These are phyloP conservation scores for Eutreptiella sp. DNA, from an alignment of 208 protist species.

Conservation along the genomic window DNA sequence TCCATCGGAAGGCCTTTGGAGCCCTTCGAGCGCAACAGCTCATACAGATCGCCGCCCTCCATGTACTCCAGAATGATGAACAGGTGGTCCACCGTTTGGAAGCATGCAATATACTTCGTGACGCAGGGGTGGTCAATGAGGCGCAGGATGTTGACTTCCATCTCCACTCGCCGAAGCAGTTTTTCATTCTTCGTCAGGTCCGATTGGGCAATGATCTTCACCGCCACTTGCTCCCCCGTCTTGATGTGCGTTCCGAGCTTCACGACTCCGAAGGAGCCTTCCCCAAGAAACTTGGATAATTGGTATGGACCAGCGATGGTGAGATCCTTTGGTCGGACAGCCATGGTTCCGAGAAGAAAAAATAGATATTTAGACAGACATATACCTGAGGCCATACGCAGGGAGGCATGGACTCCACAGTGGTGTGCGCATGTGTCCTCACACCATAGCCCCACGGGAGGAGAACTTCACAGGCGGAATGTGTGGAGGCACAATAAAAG, in stretches of 20 bases:
- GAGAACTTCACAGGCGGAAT: too few species aligned
- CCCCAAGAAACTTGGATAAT: background rate
- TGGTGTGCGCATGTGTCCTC: too few species aligned
- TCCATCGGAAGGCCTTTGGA: slow-evolving; percentile 9
- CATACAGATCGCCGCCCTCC: background rate
- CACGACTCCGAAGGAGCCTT: slow-evolving; percentile 4
- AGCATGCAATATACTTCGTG: background rate
- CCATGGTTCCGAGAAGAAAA: too few species aligned
- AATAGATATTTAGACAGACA: too few species aligned
- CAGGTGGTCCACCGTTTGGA: slow-evolving; percentile 23
- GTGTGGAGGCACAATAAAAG: too few species aligned
- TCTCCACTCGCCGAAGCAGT: background rate
- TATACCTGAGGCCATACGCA: too few species aligned
- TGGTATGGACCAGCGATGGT: background rate
- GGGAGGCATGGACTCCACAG: too few species aligned
- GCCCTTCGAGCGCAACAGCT: background rate
- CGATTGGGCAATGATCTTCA: background rate
- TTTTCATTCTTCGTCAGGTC: background rate
- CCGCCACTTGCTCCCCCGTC: slow-evolving; percentile 3
- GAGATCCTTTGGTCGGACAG: too few species aligned
- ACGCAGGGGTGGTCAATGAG: slow-evolving; percentile 10
- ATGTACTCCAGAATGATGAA: slow-evolving; percentile 55
- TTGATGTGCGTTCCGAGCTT: slow-evolving; percentile 9
- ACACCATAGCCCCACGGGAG: too few species aligned
- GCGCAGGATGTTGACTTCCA: slow-evolving; percentile 1